A percentile compares a stretch with the other conserved stretches of the same genome.
These are phyloP conservation scores for Petunia hybrid DNA, from an alignment of 305 asterid species.

Conservation along the genomic window DNA sequence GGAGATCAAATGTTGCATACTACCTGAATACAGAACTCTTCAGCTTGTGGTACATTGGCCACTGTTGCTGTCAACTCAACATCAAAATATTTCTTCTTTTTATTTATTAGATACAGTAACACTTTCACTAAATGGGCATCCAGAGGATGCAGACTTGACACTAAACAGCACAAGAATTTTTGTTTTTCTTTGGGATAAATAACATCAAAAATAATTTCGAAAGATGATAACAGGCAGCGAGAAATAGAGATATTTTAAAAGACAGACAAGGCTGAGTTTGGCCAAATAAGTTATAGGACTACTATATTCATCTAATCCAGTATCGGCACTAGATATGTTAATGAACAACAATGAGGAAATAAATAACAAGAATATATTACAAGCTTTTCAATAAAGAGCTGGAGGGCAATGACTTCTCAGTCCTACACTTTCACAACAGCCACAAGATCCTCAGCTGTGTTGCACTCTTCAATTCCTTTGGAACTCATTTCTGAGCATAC, in stretches of 20 bases:
- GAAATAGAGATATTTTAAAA: not conserved
- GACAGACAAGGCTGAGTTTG: not conserved
- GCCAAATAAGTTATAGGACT: not conserved
- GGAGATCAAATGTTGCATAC: no score
- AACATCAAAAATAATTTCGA: not conserved
- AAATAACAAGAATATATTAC: constrained; percentile 26
- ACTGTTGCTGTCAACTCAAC: not conserved
- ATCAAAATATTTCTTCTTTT: no score
- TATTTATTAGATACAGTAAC: no score
- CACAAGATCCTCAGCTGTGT: constrained; percentile 35
- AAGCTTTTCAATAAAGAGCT: not conserved
- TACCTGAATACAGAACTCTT: not conserved
- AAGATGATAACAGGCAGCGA: not conserved
- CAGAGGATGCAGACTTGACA: no score
- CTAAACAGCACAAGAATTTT: no score
- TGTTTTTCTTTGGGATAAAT: no score
- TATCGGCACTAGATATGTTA: not conserved
- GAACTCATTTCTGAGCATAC: constrained; percentile 70
- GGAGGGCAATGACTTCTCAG: not conserved
- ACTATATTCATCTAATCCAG: not conserved
- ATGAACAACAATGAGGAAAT: not conserved
- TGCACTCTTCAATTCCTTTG: constrained; percentile 53
- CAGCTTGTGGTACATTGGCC: not conserved
- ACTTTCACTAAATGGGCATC: no score
- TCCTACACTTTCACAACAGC: not conserved